Evolutionary conservation across 2,329 filamentous ascomycete genomes (phyloP), one percentile per base, ranked within the genome.

Genomic region (Blumeriella jaapii): DNA sequence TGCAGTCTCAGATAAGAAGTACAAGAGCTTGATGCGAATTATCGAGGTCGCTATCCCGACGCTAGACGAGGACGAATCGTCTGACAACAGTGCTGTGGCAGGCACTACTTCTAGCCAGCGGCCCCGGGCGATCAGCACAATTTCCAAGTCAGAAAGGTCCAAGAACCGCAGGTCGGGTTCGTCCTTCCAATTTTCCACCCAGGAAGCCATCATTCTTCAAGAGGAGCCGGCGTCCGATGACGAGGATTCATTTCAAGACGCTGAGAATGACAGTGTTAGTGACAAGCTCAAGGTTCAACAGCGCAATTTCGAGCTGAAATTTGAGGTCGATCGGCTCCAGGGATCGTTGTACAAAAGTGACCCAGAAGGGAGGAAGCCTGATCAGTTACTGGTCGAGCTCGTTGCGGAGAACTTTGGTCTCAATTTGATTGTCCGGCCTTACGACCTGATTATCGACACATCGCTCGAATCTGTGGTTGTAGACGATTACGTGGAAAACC

Each of bases 21-120:
- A 98, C 65, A 98, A 96, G 63, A 87, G 76, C 29, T 59, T 98
- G 40, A 98, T 99, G 91, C 87, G 78, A 50, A 68, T 98, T 27
- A 89, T 98, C 42, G 89, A 98, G 41, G 86, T 94, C 38, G 87
- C 91, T 0, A 83, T 98, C 40, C 93, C 91, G 1, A 87, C 82
- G 42, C 79, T 96, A 38, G 71, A 74, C 16, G 63, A 67, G 11
- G 64, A 67, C 1, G 58, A 63, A 7, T 53, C 61, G 8, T 30
- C 38, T 5, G 29, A 31, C 8, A 26, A 44, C 16, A 36, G 29
- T 9, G 20, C 38, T 7, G 13, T 25, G 3, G 39, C 34, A 6
- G 33, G 40, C 13, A 19, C 40, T 10, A 12, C 34, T 11, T 32
- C 19, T 6, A 29, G 35, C 18, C 25, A 20, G 5, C 45, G 44